A percentile compares a stretch with the other conserved stretches of the same genome.
phyloP scores from a whole-genome alignment of 345 rosid genomes.

The Ceriops tagal region DNA sequence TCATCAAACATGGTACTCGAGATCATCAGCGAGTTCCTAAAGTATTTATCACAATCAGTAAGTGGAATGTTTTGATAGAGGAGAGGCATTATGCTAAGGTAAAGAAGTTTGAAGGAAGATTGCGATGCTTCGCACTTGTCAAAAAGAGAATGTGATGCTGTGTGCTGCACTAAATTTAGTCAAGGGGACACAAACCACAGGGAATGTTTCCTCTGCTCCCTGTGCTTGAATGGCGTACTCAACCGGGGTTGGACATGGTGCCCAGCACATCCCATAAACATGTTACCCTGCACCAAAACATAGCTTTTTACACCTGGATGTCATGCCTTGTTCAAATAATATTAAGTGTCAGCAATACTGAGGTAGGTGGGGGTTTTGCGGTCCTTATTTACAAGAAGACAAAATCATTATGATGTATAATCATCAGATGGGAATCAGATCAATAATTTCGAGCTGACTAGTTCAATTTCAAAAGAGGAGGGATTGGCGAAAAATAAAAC shows the following conservation, averaged over 20 bases:
- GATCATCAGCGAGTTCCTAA: too few species aligned
- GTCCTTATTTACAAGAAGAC: constrained; percentile 33
- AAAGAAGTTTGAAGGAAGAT: constrained; percentile 12
- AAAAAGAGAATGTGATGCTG: background rate
- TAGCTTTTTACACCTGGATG: background rate
- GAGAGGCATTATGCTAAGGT: background rate
- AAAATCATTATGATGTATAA: constrained; percentile 44
- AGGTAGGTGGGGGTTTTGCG: background rate
- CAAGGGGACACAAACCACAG: constrained; percentile 45
- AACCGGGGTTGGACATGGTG: constrained; percentile 9
- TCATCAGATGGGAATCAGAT: constrained; percentile 31
- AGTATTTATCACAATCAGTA: background rate
- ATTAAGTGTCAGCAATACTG: background rate
- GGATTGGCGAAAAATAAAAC: background rate
- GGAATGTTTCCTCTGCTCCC: constrained; percentile 44
- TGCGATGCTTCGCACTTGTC: too few species aligned
- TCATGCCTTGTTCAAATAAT: constrained; percentile 15
- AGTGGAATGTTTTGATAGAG: background rate
- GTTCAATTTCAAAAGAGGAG: constrained; percentile 21
- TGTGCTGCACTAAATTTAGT: background rate
- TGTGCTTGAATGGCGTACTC: constrained; percentile 22
- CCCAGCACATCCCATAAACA: constrained; percentile 36
- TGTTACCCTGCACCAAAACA: constrained; percentile 31
- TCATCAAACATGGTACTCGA: too few species aligned
- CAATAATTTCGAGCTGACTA: constrained; percentile 17